Percentiles rank a stretch among this genome's conserved stretches.
These are phyloP conservation scores for Aphanomyces astaci DNA, from an alignment of 352 stramenopile species.

Conservation along the genomic window DNA sequence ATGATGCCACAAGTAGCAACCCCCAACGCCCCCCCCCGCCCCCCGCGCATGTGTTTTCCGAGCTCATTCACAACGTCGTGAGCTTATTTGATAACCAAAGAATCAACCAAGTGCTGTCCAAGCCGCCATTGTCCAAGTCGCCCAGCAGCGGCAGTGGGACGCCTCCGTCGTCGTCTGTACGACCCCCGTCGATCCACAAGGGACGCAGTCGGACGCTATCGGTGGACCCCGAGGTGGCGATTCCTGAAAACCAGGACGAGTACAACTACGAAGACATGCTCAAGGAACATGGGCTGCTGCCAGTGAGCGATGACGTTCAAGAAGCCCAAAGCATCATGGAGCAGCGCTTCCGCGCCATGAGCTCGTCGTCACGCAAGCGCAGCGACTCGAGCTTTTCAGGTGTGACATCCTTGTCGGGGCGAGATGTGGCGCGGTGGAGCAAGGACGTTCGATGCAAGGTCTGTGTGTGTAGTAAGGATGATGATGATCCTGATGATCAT, in stretches of 20 bases:
- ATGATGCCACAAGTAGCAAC: conserved; percentile 15
- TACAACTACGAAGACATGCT: conserved; percentile 22
- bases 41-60: conserved; percentile 1
- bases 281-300: conserved; percentile 7
- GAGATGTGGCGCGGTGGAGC: conserved; percentile 42
- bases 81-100: conserved; percentile 21
- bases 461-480: not conserved
- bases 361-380: not conserved
- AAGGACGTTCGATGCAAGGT: conserved; percentile 50
- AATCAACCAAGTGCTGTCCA: conserved; percentile 20
- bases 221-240: not conserved
- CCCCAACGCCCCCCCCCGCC: not conserved
- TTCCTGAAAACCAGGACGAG: conserved; percentile 16
- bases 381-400: conserved; percentile 18
- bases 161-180: not conserved
- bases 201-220: not conserved
- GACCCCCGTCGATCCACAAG: conserved; percentile 19
- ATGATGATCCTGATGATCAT: not conserved
- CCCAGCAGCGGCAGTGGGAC: not conserved
- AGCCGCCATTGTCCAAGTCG: conserved; percentile 17
- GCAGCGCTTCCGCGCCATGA: conserved; percentile 19
- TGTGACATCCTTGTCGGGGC: conserved; percentile 2
- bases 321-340: conserved; percentile 17
- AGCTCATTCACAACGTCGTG: conserved; percentile 12
- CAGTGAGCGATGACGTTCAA: not conserved